Evolutionary conservation across 176 grass and related monocot genomes (phyloP).

Genomic region (Rhynchospora breviuscula): DNA sequence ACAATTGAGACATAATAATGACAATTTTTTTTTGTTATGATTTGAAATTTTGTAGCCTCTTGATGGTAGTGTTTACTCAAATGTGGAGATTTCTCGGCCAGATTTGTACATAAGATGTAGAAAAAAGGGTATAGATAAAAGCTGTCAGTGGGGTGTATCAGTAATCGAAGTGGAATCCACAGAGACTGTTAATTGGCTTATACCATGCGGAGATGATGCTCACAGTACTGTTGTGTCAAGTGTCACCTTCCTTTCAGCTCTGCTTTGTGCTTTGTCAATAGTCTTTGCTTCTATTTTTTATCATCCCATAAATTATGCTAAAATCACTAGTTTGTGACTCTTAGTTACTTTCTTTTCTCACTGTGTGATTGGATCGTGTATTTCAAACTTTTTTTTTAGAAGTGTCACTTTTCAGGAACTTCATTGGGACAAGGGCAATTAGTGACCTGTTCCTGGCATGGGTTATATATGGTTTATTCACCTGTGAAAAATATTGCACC

Average conservation of each 20-base stretch:
- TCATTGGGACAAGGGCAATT: background rate
- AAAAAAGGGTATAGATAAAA: background rate
- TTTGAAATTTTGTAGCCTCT: conserved; percentile 51
- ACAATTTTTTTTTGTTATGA: background rate
- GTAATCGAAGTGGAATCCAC: conserved; percentile 10
- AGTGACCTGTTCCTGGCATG: too few species aligned
- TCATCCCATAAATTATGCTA: background rate
- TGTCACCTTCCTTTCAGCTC: conserved; percentile 56
- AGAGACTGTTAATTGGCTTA: conserved; percentile 31
- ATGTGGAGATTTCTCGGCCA: conserved; percentile 34
- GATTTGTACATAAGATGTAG: conserved; percentile 48
- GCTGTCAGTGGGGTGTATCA: conserved; percentile 31
- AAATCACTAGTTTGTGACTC: background rate
- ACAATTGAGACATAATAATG: background rate
- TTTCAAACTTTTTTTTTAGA: background rate
- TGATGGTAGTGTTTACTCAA: conserved; percentile 43
- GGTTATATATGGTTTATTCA: too few species aligned
- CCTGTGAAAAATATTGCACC: too few species aligned
- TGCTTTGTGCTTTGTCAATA: conserved; percentile 54
- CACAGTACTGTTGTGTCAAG: conserved; percentile 50
- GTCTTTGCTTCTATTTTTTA: conserved; percentile 37
- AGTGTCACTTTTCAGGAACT: background rate
- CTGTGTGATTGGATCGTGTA: background rate
- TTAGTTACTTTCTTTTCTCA: background rate
- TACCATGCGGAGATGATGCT: conserved; percentile 57